Percentiles rank a stretch among this genome's conserved stretches.
These are phyloP conservation scores for Lasiodiplodia hormozganensis DNA, from an alignment of 2,329 filamentous ascomycete genomes.

Conservation along the genomic window DNA sequence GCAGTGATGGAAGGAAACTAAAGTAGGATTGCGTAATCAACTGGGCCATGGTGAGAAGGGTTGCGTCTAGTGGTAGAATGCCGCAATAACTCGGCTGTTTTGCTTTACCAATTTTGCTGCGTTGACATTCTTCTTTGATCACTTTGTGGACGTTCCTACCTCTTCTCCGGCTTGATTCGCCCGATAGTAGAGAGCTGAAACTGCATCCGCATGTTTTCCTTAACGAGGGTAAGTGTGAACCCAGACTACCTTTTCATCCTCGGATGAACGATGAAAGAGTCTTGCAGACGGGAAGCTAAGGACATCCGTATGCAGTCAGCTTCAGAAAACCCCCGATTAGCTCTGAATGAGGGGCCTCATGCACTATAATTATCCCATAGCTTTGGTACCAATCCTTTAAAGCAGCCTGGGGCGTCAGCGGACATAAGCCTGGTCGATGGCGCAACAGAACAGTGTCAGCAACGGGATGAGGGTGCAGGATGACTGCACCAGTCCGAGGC, in stretches of 20 bases:
- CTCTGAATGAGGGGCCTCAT: background rate
- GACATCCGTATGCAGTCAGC: background rate
- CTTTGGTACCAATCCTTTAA: background rate
- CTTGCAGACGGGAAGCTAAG: background rate
- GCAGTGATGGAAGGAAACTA: background rate
- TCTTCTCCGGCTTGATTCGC: background rate
- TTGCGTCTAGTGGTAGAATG: background rate
- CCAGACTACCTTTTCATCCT: no score
- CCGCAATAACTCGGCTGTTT: background rate
- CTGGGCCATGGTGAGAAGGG: background rate
- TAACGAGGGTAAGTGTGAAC: background rate
- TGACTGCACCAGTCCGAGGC: background rate
- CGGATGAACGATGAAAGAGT: background rate
- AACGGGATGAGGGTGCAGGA: background rate
- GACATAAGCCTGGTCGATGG: constrained; percentile 1
- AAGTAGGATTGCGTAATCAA: background rate
- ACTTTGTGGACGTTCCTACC: background rate
- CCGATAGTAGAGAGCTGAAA: background rate
- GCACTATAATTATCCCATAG: background rate
- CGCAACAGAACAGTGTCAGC: constrained; percentile 7
- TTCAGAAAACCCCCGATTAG: background rate
- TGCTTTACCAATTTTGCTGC: background rate
- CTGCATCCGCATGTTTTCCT: background rate
- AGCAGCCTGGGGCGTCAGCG: background rate
- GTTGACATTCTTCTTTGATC: background rate